Evolutionary conservation across 192 early-diverging fungal genomes (phyloP), one percentile per base, ranked within the genome.

Genomic region (Podila epicladia): DNA sequence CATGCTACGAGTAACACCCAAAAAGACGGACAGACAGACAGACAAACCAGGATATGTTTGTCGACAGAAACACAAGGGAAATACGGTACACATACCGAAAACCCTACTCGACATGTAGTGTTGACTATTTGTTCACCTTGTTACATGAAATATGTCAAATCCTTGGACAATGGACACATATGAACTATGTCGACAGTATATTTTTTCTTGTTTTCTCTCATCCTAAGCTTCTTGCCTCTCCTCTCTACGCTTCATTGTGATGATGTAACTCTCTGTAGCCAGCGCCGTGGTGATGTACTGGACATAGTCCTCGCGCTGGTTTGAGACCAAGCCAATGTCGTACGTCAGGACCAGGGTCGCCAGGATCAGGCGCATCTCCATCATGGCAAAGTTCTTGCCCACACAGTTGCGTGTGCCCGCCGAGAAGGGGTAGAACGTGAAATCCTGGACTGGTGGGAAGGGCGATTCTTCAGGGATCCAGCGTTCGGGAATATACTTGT

Each of bases 401-500:
- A 89, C 82, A 57, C 88, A 89, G 48, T 74, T 74, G 32, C 85
- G 59, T 22, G 80, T 64, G 50, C 88, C 87, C 24, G 68, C 69
- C 24, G 82, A 84, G 72, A 89, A 89, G 6, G 83, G 73, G 33
- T 66, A 82, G 41, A 87, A 86, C 19, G 74, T 62, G 45, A 74
- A 57, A n/a, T 71, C 57, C 31, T 75, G 72, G 51, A 75, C 65
- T 22, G 51, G 60, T 28, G 72, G 53, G 7, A 66, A 61, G 11
- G 82, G 31, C 19, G 64, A 68, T 38, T 79, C 63, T 26, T 24
- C 37, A 20, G 69, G 66, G 9, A 83, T 31, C 86, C 86, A 89
- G 38, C 89, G 84, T 50, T 90, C 89, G 1, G 89, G 89, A 5
- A 74, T 65, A 48, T 84, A 91, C 28, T 88, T 66, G 19, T 91